Evolutionary conservation across 2,329 filamentous ascomycete species (phyloP), one percentile per base, ranked within the genome.

Genomic region (Aspergillus transmontanensis): DNA sequence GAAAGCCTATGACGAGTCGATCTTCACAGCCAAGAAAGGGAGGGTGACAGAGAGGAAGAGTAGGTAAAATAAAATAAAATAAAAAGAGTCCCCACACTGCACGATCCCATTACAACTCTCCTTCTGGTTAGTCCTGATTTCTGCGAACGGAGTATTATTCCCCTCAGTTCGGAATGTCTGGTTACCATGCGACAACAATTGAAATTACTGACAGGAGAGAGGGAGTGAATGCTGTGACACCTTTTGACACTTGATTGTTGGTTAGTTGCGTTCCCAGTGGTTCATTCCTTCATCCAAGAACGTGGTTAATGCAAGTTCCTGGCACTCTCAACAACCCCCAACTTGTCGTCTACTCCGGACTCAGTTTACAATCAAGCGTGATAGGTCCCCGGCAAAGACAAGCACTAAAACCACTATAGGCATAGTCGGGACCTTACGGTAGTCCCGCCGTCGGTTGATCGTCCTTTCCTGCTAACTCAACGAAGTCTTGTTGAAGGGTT

Each of bases 1-100:
- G 58, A 30, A 30, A 58, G 43, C 59, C 55, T 68, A 65, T 70
- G 67, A 70, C 64, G 60, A 70, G 65, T 70, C 67, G 59, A 66
- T 64, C 60, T 30, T 64, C 36, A 55, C 36, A 34, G 64, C 64
- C 59, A 69, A 68, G 67, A 64, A 61, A 61, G 64, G 64, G 63
- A 59, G 60, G 63, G 61, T 63, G 62, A 64, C 62, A 66, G 57
- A 61, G 61, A 59, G 48, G 21, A 48, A 36, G 23, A 30, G 23
- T 30, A 28, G 26, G 30, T 55, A 36, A 28, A 26, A 28, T 28
- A 28, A 32, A 32, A 11, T 11, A 6, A 23, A 23, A 32, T 16
- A 36, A 36, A 36, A 3, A 14, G 16, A 32, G 62, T 57, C 58
- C 45, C 59, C 62, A 60, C 12, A n/a, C 55, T 60, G 63, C 63